phyloP scores from a whole-genome alignment of 768 basidiomycete genomes.

The Lactifluus hygrophoroides region DNA sequence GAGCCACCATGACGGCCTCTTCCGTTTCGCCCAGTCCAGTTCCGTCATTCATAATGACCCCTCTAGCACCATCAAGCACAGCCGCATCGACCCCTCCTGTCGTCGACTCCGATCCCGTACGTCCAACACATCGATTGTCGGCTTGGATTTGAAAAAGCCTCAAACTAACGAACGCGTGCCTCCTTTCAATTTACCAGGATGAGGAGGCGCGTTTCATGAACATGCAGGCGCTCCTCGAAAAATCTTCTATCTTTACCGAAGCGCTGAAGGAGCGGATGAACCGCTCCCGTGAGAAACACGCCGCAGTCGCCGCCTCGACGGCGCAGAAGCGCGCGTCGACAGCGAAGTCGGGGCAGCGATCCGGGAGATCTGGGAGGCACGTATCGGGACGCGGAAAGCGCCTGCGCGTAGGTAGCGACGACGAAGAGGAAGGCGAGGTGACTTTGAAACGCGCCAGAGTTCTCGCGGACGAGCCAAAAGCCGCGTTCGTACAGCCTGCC shows the following conservation, averaged over 20 bases:
- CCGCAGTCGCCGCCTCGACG: conserved; percentile 5
- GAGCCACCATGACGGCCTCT: not conserved
- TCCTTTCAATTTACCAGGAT: conserved; percentile 40
- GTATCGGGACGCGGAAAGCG: conserved; percentile 13
- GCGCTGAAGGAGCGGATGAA: conserved; percentile 73
- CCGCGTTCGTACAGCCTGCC: conserved; percentile 56
- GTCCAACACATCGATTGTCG: too few species aligned
- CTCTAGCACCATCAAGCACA: conserved; percentile 2
- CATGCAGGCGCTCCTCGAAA: conserved; percentile 62
- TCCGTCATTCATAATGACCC: conserved; percentile 8
- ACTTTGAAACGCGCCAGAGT: conserved; percentile 23
- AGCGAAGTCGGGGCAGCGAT: not conserved
- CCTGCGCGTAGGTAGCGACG: conserved; percentile 10
- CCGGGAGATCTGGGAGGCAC: not conserved
- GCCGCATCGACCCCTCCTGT: conserved; percentile 5
- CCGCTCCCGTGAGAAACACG: conserved; percentile 12
- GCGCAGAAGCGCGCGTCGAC: conserved; percentile 19
- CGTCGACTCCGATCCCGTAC: conserved; percentile 9
- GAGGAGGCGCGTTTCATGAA: conserved; percentile 40
- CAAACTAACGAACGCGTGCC: too few species aligned
- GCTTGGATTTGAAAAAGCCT: too few species aligned
- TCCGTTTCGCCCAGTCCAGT: conserved; percentile 1
- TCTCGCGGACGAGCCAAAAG: not conserved
- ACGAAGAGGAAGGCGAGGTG: conserved; percentile 15
- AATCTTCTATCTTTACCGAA: conserved; percentile 66